Evolutionary conservation across 345 rosid genomes (phyloP).

Genomic region (Bruguiera parviflora): DNA sequence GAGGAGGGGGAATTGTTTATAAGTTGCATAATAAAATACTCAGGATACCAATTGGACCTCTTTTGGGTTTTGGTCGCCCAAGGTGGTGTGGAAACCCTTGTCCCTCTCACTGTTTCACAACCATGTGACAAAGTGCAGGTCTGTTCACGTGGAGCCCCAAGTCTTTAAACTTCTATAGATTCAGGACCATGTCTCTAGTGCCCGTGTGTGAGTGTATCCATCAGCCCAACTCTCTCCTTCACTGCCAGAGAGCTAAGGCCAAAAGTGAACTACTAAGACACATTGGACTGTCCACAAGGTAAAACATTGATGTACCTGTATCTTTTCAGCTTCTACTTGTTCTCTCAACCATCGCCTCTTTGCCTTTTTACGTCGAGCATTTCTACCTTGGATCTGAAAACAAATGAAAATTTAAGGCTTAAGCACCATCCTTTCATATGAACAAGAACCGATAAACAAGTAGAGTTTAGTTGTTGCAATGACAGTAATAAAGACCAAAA

Average conservation of each 20-base stretch:
- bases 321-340: conserved; percentile 51
- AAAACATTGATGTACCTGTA: conserved; percentile 43
- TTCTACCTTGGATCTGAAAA: conserved; percentile 75
- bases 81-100: no score
- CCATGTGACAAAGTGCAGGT: no score
- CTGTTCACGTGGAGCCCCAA: no score
- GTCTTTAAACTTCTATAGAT: no score
- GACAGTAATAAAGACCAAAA: background rate
- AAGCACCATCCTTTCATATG: no score
- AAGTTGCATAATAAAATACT: no score
- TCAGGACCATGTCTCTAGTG: background rate
- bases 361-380: conserved; percentile 88
- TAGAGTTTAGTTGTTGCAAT: background rate
- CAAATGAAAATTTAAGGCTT: conserved; percentile 1
- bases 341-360: conserved; percentile 78
- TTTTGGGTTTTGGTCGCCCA: no score
- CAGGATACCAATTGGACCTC: no score
- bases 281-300: background rate
- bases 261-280: background rate
- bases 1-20: no score
- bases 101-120: no score
- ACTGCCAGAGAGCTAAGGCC: background rate
- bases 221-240: background rate
- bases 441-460: background rate
- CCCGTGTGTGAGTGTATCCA: background rate